Conservation (phyloP, 2,329 filamentous ascomycete species). For the Ophiocordyceps camponoti-floridani region DNA sequence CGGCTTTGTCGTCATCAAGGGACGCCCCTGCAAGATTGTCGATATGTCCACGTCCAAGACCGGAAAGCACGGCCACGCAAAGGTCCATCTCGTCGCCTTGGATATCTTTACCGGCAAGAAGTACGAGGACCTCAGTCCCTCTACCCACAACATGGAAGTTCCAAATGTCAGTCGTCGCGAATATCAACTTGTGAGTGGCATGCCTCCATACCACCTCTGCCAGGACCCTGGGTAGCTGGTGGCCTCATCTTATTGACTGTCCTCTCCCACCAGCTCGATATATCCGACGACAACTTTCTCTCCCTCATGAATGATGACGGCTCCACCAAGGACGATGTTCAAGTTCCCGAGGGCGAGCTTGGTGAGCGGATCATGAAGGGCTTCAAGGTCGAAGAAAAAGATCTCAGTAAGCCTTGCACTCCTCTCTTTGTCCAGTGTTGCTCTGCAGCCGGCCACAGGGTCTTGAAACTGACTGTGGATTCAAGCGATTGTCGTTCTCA, state of each 20-base stretch:
- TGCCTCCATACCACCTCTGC: not conserved
- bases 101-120: constrained; percentile 99
- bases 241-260: not conserved
- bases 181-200: constrained; percentile 72
- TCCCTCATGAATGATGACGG: constrained; percentile 82
- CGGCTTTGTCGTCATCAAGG: constrained; percentile 96
- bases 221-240: no score
- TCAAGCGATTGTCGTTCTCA: constrained; percentile 76
- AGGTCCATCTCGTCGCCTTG: constrained; percentile 94
- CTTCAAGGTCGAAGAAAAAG: constrained; percentile 72
- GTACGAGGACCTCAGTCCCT: constrained; percentile 96
- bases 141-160: constrained; percentile 96
- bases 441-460: not conserved
- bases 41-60: constrained; percentile 99
- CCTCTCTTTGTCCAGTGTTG: not conserved
- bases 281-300: constrained; percentile 87
- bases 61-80: constrained; percentile 99
- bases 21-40: constrained; percentile 98
- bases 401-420: constrained; percentile 53
- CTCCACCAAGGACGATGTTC: constrained; percentile 85
- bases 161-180: constrained; percentile 82
- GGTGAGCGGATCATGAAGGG: constrained; percentile 73
- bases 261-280: constrained; percentile 49
- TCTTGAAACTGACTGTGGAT: not conserved
- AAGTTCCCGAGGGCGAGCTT: constrained; percentile 75